phyloP scores from a whole-genome alignment of 75 land plant species.

The Larix kaempferi region DNA sequence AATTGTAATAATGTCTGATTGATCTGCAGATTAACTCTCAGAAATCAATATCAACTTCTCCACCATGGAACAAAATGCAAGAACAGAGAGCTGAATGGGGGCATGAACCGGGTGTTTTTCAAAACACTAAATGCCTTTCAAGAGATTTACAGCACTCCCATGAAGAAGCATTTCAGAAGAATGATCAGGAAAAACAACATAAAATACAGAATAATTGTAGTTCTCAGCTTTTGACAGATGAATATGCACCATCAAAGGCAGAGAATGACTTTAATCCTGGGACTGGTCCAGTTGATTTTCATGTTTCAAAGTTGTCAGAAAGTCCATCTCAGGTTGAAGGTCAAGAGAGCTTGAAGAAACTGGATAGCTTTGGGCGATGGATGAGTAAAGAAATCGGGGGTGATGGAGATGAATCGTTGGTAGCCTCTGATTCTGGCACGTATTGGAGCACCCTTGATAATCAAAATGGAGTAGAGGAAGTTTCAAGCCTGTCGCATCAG shows the following conservation, averaged over 20 bases:
- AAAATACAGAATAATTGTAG: background rate
- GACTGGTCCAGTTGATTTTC: background rate
- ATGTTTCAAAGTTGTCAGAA: slow-evolving; percentile 4
- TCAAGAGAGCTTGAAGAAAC: slow-evolving; percentile 44
- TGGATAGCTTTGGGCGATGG: slow-evolving; percentile 85
- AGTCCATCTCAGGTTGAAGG: background rate
- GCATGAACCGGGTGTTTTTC: background rate
- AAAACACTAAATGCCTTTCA: background rate
- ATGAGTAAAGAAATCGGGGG: slow-evolving; percentile 68
- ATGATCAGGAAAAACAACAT: background rate
- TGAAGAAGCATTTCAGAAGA: background rate
- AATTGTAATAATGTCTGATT: too few species aligned
- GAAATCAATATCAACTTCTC: too few species aligned
- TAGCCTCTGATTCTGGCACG: slow-evolving; percentile 33
- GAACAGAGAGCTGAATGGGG: background rate
- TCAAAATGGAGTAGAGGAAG: slow-evolving; percentile 39
- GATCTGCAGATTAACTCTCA: too few species aligned
- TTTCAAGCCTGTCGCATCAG: slow-evolving; percentile 29
- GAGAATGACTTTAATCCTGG: too few species aligned
- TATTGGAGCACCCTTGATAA: slow-evolving; percentile 45
- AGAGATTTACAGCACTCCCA: background rate
- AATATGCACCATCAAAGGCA: too few species aligned
- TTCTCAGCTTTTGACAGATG: too few species aligned
- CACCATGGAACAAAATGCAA: background rate
- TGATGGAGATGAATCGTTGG: slow-evolving; percentile 37